Base-by-base conservation (phyloP, 805 yeast genomes). In the Zygosaccharomyces pseudorouxii region DNA sequence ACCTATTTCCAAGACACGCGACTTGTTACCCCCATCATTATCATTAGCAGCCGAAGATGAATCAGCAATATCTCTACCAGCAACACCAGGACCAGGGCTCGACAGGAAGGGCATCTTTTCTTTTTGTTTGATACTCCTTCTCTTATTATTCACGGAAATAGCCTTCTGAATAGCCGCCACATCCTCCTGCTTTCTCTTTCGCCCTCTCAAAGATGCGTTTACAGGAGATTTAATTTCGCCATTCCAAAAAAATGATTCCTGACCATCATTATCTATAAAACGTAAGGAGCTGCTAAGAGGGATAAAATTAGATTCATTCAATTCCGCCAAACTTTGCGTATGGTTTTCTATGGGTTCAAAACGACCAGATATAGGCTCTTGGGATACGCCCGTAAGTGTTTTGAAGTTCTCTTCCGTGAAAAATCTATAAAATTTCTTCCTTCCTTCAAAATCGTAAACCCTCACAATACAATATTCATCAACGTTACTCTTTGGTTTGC, bases 401-500 rank as follows among this genome's bases (percentile, higher is more conserved):
- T 67, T 49, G 47, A 72, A 75, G 38, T 72, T 67, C 3, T 66
- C 60, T 40, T 74, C 73, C 0, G 82, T 72, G 52, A 81, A 73
- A 55, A 85, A 81, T 36, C 95, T 71, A 64, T 79, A 86, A 55
- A 80, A 86, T 58, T 86, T 84, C 49, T 76, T 73, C 54, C 89
- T 81, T 0, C 95, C 95, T 50, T 80, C 81, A 55, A 80, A 81
- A 59, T 86, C 95, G 50, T 80, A 79, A 14, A 82, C 81, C 52
- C 85, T 74, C 0, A 84, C 74, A 10, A 88, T 69, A 2, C 69
- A 49, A 64, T 64, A 50, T 60, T 68, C 47, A 62, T 69, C 40
- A 61, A 50, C 47, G 60, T 49, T 20, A 63, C 55, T 50, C 4
- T 33, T 46, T 25, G 68, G 60, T 39, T 67, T 69, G 3, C 67